Base-by-base conservation (phyloP, 2,329 filamentous ascomycete species). In the Pseudogymnoascus sp. region DNA sequence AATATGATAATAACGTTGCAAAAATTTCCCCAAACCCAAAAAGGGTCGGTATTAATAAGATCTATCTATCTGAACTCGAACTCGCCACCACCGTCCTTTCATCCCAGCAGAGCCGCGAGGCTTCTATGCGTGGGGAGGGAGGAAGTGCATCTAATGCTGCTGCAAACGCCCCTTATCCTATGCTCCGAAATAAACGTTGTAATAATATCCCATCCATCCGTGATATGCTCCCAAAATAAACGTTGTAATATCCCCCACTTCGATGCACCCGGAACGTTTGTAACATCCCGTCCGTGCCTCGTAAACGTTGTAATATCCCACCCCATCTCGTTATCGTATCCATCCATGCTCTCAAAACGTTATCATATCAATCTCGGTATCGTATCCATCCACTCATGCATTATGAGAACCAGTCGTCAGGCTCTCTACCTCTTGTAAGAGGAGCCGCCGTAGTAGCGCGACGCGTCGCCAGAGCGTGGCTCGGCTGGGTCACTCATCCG, bases 51-150 rank as follows among this genome's bases (percentile, higher is more conserved):
- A 31, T 16, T 56, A 28, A 28, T 31, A 21, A 56, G 23, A n/a
- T 8, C n/a, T 16, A 56, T 18, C 50, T 56, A 56, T 56, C 50
- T 21, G 12, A 33, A 31, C 23, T 8, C 23, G 12, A 33, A 31
- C 23, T 8, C 23, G 10, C 10, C 7, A 5, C 5, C n/a, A 21
- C 25, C 6, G 23, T 33, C 16, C 10, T 35, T 33, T 21, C 50
- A 33, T 21, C 50, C 50, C 50, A 18, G 50, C 50, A 56, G 50
- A 56, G 50, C 50, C 50, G 50, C n/a, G 50, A 33, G 50, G 50
- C 50, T 56, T 56, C 50, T 10, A 56, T 56, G 50, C 50, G 28
- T 35, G 10, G 25, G 8, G 5, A 14, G 25, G 8, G 5, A 14
- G 5, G 28, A 28, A 18, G 50, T 56, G 50, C 50, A 56, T 56